Conservation (phyloP, 768 basidiomycete species). For the Panaeolus cyanescens region DNA sequence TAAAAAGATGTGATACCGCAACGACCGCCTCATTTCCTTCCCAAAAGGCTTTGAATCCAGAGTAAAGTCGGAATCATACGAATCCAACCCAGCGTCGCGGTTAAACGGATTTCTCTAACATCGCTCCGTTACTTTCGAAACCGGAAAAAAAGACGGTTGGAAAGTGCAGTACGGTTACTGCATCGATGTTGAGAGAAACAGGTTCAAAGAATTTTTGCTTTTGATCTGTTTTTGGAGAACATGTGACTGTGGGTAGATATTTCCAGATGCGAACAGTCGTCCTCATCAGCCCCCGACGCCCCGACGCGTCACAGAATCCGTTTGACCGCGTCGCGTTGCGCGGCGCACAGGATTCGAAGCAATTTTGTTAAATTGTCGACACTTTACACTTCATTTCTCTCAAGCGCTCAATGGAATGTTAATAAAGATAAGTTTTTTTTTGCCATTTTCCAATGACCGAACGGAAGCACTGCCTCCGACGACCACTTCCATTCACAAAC, state of each 20-base stretch:
- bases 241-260: not conserved
- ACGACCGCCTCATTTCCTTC: not conserved
- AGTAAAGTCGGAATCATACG: not conserved
- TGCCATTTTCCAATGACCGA: conserved; percentile 4
- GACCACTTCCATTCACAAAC: conserved; percentile 14
- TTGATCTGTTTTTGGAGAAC: not conserved
- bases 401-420: too few species aligned
- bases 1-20: not conserved
- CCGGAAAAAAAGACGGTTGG: conserved; percentile 18
- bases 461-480: conserved; percentile 13
- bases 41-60: not conserved
- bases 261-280: not conserved
- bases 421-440: conserved; percentile 1
- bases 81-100: not conserved
- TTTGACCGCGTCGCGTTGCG: too few species aligned
- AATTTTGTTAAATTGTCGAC: too few species aligned
- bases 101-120: conserved; percentile 21
- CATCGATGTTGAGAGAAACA: conserved; percentile 24
- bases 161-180: conserved; percentile 31
- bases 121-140: conserved; percentile 32
- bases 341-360: too few species aligned
- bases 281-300: not conserved
- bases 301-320: not conserved
- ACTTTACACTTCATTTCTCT: too few species aligned
- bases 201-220: not conserved